Base-by-base conservation (phyloP, 2,329 filamentous ascomycete species). In the Clarireedia homoeocarpa region DNA sequence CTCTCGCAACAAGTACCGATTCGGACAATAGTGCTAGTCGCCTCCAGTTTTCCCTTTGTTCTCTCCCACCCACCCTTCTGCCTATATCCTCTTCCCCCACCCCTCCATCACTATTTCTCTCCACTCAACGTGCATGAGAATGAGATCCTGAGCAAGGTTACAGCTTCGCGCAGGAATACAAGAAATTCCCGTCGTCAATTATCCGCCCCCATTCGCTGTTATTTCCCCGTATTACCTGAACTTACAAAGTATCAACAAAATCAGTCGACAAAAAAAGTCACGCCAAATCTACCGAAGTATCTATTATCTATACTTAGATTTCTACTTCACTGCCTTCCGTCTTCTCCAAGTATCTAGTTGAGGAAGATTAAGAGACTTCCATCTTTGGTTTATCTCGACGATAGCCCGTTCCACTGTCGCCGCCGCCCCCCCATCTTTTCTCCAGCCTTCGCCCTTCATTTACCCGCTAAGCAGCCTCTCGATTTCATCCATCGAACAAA, bases 381-480 rank as follows among this genome's bases (percentile, higher is more conserved):
- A 14, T 34, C 30, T 5, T 34, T 34, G 30, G 10, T 34, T 12
- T 12, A 34, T 4, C 30, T 42, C 39, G 6, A 17, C 20, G 15
- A n/a, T n/a, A 42, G 17, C 15, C 14, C 5, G 5, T 40, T 6
- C 39, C 42, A 10, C 20, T 46, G 17, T 46, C 42, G 42, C 42
- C 42, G 42, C n/a, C 7, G 42, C 5, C 42, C 42, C 42, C 42
- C 42, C 12, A 20, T 46, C 42, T 46, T 24, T 46, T 46, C 17
- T 14, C 42, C 42, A 46, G 42, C 42, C 42, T 46, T 46, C 42
- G 42, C 42, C 23, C 42, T 10, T 23, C 7, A 46, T 46, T 46
- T 46, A 46, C 42, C 42, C 42, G 42, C 42, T 46, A 46, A 46
- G 42, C 42, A 46, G 42, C 42, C 42, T 46, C 42, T 46, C 42